Percentiles rank a stretch among this genome's conserved stretches.
Evolutionary conservation across 306 rosid species (phyloP).

Genomic region (Argentina anserina): DNA sequence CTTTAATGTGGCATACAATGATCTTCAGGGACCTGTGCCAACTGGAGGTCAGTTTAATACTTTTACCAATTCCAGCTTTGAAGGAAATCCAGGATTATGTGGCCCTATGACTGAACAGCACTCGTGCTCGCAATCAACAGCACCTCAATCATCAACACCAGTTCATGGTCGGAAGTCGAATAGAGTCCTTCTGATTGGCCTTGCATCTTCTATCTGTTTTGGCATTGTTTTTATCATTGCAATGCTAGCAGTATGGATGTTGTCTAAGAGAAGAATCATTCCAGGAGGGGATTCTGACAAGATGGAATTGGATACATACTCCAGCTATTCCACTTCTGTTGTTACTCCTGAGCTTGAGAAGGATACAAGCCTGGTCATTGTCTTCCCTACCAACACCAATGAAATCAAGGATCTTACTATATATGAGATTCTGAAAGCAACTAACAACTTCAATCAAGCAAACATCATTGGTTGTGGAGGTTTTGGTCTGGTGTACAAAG

Average conservation of each 20-base stretch:
- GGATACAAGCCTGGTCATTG: constrained; percentile 73
- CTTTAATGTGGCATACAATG: constrained; percentile 70
- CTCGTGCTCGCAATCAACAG: constrained; percentile 40
- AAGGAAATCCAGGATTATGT: constrained; percentile 62
- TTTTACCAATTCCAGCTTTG: constrained; percentile 60
- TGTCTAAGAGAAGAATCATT: constrained; percentile 78
- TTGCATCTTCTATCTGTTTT: constrained; percentile 40
- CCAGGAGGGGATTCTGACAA: constrained; percentile 72
- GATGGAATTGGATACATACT: constrained; percentile 59
- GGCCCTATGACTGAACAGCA: constrained; percentile 48
- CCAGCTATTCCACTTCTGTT: constrained; percentile 46
- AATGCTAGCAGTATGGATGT: constrained; percentile 58
- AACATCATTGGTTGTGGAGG: constrained; percentile 95
- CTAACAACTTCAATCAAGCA: constrained; percentile 85
- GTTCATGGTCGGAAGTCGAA: constrained; percentile 27
- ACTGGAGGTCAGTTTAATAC: constrained; percentile 80
- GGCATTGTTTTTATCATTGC: constrained; percentile 43
- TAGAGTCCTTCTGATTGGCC: constrained; percentile 44
- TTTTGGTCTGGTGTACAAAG: constrained; percentile 91
- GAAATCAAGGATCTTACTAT: constrained; percentile 73
- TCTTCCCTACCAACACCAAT: constrained; percentile 60
- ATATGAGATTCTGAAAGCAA: constrained; percentile 76
- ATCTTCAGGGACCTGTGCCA: constrained; percentile 77
- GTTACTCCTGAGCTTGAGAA: constrained; percentile 57
- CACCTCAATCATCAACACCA: constrained; percentile 21